These are phyloP conservation scores for Xerocomellus dryophilus DNA, from an alignment of 768 basidiomycete species.

Conservation along the genomic window DNA sequence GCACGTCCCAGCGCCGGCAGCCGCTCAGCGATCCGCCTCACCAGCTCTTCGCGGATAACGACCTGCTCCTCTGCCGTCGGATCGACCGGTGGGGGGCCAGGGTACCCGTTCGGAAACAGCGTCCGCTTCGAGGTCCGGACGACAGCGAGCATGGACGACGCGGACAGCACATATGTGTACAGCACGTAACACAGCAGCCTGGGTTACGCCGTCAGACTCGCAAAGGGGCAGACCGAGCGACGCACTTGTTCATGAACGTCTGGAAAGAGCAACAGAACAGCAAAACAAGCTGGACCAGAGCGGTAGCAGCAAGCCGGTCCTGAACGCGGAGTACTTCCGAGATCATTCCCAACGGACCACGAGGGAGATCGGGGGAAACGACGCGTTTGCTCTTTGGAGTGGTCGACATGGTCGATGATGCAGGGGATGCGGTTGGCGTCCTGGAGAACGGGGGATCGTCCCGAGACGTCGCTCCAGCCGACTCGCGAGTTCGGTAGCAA, in stretches of 20 bases:
- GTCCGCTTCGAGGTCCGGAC: conserved; percentile 59
- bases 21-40: conserved; percentile 37
- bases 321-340: conserved; percentile 48
- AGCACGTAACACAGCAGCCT: conserved; percentile 74
- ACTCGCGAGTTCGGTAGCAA: background rate
- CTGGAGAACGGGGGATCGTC: conserved; percentile 1
- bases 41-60: conserved; percentile 44
- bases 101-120: conserved; percentile 89
- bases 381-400: conserved; percentile 1
- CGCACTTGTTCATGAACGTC: conserved; percentile 60
- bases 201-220: conserved; percentile 9
- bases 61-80: conserved; percentile 77
- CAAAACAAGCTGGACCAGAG: conserved; percentile 43
- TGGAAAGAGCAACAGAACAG: conserved; percentile 47
- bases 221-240: background rate
- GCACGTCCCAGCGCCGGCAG: conserved; percentile 33
- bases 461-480: background rate
- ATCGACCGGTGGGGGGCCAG: conserved; percentile 66
- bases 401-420: conserved; percentile 25
- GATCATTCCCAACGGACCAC: conserved; percentile 44
- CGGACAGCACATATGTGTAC: conserved; percentile 49
- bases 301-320: conserved; percentile 47
- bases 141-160: conserved; percentile 49
- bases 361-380: conserved; percentile 36
- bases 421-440: conserved; percentile 23